Evolutionary conservation across 2,329 filamentous ascomycete species (phyloP), one percentile per base, ranked within the genome.

Genomic region (Camptophora hylomeconis): DNA sequence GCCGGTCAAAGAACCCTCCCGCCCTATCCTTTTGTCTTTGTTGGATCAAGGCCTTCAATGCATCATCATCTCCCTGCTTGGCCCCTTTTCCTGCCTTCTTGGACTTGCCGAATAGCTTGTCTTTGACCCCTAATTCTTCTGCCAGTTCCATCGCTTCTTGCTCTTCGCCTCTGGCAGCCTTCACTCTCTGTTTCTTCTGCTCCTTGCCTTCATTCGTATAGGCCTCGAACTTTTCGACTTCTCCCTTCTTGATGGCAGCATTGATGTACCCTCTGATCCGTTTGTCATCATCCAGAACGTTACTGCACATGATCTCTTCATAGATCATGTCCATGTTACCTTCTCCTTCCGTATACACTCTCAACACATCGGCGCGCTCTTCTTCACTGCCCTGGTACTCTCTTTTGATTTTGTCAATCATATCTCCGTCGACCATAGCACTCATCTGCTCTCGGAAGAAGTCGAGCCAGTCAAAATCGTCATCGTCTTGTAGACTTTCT

Each of bases 381-480:
- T 95, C 83, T 3, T 82, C 79, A 1, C 82, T 86, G 11, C 72
- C 71, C 57, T 87, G 84, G 63, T 95, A 98, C 40, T 77, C 65
- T 17, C 65, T 60, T 35, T 80, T 71, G 46, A 95, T 81, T 31
- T 74, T 69, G 31, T 76, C 67, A 42, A 98, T 87, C 3, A 72
- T 71, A 36, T 81, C 74, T 3, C 66, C 60, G 11, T 73, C 84
- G 28, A 98, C 65, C 15, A 82, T 67, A 32, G 86, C 76, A 27
- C 70, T 71, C 52, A 77, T 93, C 45, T 93, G 84, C 40, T 78
- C 74, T 31, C 75, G 72, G 63, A 92, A 98, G 61, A 84, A 98
- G 26, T 80, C 76, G 30, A 71, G 65, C 89, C 89, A 98, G 61
- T 82, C 72, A 59, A 95, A 98, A 30, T 77, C 80, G 3, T 71